These are phyloP conservation scores for Dactylella cylindrospora DNA, from an alignment of 2,329 filamentous ascomycete species.

Conservation along the genomic window DNA sequence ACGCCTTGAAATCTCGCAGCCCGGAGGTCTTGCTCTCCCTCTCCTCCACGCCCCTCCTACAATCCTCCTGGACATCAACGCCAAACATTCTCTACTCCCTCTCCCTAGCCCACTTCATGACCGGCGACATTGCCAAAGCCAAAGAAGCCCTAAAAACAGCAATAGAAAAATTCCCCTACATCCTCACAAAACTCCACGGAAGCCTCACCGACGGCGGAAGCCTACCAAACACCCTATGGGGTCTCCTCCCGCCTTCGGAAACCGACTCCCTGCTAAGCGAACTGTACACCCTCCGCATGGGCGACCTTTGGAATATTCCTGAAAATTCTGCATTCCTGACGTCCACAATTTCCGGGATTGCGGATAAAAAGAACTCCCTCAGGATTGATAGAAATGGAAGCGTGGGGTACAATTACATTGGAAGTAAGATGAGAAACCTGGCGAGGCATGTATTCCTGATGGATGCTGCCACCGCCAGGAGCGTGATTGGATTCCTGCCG, in stretches of 20 bases:
- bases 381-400: slow-evolving; percentile 53
- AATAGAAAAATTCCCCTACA: slow-evolving; percentile 76
- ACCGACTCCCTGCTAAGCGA: slow-evolving; percentile 69
- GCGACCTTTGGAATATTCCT: slow-evolving; percentile 82
- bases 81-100: slow-evolving; percentile 75
- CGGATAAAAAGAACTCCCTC: slow-evolving; percentile 55
- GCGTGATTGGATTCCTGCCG: slow-evolving; percentile 70
- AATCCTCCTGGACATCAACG: slow-evolving; percentile 59
- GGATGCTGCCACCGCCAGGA: slow-evolving; percentile 60
- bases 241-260: slow-evolving; percentile 66
- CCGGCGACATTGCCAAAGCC: slow-evolving; percentile 67
- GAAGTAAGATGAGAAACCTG: slow-evolving; percentile 57
- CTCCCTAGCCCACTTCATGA: slow-evolving; percentile 72
- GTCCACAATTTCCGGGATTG: slow-evolving; percentile 50
- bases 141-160: slow-evolving; percentile 66
- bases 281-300: slow-evolving; percentile 73
- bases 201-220: slow-evolving; percentile 70
- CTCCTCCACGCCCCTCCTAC: slow-evolving; percentile 58
- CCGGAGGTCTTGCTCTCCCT: slow-evolving; percentile 74
- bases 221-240: slow-evolving; percentile 76
- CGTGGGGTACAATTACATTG: slow-evolving; percentile 54
- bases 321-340: slow-evolving; percentile 69
- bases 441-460: slow-evolving; percentile 78
- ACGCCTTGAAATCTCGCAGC: slow-evolving; percentile 79
- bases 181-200: slow-evolving; percentile 77